Percentiles rank a stretch among this genome's conserved stretches.
These are phyloP conservation scores for Rhypophila decipiens DNA, from an alignment of 495 filamentous ascomycete genomes.

Conservation along the genomic window DNA sequence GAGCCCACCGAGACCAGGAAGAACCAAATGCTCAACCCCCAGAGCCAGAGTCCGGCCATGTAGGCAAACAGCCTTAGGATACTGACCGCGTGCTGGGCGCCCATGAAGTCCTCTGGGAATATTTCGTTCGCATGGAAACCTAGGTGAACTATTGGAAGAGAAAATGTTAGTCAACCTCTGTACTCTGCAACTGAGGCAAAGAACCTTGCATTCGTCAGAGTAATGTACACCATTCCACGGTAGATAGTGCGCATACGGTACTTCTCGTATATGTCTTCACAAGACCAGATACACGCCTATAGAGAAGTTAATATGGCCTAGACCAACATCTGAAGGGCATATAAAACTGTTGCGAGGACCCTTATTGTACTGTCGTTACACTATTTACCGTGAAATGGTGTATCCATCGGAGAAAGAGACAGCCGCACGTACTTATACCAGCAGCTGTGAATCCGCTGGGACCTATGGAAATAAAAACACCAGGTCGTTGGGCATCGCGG, in stretches of 20 bases:
- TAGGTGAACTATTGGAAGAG: constrained; percentile 34
- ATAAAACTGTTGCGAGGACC: no score
- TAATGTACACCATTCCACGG: no score
- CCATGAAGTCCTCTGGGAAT: constrained; percentile 34
- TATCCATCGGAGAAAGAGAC: background rate
- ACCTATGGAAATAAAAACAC: constrained; percentile 79
- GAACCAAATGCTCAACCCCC: constrained; percentile 81
- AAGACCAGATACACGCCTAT: no score
- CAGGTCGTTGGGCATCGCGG: constrained; percentile 65
- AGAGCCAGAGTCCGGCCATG: constrained; percentile 66
- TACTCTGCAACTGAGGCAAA: no score
- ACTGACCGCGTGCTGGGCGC: constrained; percentile 27
- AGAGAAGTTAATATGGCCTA: no score
- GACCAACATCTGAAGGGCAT: no score
- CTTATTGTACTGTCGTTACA: no score
- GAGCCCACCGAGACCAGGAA: constrained; percentile 74
- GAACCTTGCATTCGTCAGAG: no score
- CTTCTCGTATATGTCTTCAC: no score
- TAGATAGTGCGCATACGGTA: no score
- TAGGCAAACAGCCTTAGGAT: constrained; percentile 36
- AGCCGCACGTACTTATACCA: constrained; percentile 38
- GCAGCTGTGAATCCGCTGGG: constrained; percentile 74
- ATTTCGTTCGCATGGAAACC: constrained; percentile 32
- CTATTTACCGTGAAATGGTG: no score
- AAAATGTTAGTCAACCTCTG: no score